Percentiles rank a stretch among this genome's conserved stretches.
Conservation (phyloP, 2,329 filamentous ascomycete genomes). For the Leptographium procerum region DNA sequence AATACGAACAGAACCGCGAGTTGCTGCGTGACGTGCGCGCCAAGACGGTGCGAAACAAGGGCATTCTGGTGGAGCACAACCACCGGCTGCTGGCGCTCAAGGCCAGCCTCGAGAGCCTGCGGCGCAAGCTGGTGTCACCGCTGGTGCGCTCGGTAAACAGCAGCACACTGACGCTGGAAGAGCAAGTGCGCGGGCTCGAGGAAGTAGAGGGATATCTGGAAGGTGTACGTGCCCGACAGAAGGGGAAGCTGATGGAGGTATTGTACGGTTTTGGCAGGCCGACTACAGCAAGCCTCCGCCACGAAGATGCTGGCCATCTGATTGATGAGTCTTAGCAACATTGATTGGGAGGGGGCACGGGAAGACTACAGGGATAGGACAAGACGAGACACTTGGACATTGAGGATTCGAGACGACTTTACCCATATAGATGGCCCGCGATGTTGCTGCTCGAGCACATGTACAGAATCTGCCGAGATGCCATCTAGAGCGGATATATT, state of each 20-base stretch:
- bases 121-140: slow-evolving; percentile 74
- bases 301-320: neutral
- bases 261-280: slow-evolving; percentile 47
- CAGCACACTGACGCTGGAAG: slow-evolving; percentile 64
- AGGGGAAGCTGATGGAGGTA: slow-evolving; percentile 71
- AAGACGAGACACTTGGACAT: neutral
- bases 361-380: neutral
- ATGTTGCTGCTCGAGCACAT: neutral
- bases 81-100: slow-evolving; percentile 73
- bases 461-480: neutral
- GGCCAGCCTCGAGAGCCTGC: slow-evolving; percentile 72
- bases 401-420: too few relatives aligned
- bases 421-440: too few relatives aligned
- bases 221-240: slow-evolving; percentile 65
- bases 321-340: neutral
- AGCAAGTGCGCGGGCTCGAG: slow-evolving; percentile 74
- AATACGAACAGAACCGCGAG: slow-evolving; percentile 82
- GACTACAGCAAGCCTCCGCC: neutral
- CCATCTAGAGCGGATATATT: neutral
- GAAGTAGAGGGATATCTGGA: slow-evolving; percentile 70
- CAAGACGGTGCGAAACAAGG: slow-evolving; percentile 79
- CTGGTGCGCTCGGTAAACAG: slow-evolving; percentile 60
- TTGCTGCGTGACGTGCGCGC: slow-evolving; percentile 69
- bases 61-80: slow-evolving; percentile 76
- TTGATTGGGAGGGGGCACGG: neutral